Percentiles rank a stretch among this genome's conserved stretches.
phyloP scores from a whole-genome alignment of 2,329 filamentous ascomycete species.

The Botrytis aclada region DNA sequence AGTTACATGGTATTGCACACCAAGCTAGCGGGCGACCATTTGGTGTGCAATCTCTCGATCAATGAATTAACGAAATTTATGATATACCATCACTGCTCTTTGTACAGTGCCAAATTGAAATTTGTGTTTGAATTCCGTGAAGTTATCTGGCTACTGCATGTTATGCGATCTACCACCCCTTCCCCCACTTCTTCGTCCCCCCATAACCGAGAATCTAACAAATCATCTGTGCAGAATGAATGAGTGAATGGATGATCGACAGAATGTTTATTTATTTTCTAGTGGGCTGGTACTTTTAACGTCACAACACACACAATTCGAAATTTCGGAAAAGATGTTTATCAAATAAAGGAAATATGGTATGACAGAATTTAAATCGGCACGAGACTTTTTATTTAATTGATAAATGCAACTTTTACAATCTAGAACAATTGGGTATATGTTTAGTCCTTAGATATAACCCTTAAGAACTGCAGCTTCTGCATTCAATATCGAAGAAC shows the following conservation, averaged over 20 bases:
- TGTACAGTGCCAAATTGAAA: too few species aligned
- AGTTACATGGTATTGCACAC: neutral
- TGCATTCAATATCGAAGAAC: slow-evolving; percentile 90
- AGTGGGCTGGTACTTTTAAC: too few species aligned
- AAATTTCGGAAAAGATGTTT: neutral
- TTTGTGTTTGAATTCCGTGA: neutral
- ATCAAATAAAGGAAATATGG: neutral
- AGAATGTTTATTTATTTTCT: too few species aligned
- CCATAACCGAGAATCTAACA: neutral
- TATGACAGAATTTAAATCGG: neutral
- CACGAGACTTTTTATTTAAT: neutral
- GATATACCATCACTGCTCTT: neutral
- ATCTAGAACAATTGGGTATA: neutral
- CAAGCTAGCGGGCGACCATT: neutral
- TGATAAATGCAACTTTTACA: neutral
- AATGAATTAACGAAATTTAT: neutral
- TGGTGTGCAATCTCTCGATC: neutral
- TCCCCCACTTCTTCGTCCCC: neutral
- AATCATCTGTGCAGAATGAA: neutral
- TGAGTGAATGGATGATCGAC: neutral
- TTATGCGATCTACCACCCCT: neutral
- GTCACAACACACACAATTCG: neutral
- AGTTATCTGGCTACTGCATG: neutral
- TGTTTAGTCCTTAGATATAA: slow-evolving; percentile 45
- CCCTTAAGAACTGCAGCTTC: slow-evolving; percentile 91